Evolutionary conservation across 768 basidiomycete genomes (phyloP).

Genomic region (Terana coerulea): DNA sequence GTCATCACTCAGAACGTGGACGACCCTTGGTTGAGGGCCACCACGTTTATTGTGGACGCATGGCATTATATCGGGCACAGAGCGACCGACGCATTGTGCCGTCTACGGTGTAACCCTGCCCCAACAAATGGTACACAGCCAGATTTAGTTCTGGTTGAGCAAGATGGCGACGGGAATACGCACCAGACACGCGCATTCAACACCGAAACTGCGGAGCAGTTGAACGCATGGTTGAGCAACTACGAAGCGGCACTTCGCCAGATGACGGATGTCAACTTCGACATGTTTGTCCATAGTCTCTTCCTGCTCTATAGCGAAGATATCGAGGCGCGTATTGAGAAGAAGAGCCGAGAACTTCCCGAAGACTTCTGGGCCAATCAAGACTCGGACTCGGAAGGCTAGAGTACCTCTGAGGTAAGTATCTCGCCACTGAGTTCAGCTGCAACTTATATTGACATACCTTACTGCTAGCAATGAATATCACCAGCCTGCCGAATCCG

Average conservation of each 20-base stretch:
- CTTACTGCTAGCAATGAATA: too few species aligned
- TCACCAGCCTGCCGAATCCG: too few species aligned
- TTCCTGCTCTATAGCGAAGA: constrained; percentile 4
- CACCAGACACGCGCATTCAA: constrained; percentile 12
- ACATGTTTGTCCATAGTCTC: constrained; percentile 4
- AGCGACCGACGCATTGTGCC: constrained; percentile 5
- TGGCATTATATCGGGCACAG: constrained; percentile 8
- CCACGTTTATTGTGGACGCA: constrained; percentile 8
- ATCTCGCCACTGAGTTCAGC: too few species aligned
- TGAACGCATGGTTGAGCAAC: constrained; percentile 5
- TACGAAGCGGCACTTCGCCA: constrained; percentile 7
- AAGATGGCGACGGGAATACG: not conserved
- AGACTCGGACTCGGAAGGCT: too few species aligned
- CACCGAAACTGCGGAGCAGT: constrained; percentile 8
- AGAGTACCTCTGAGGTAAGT: too few species aligned
- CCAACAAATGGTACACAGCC: constrained; percentile 7
- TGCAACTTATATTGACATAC: too few species aligned
- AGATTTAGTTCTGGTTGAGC: constrained; percentile 1
- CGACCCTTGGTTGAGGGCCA: not conserved
- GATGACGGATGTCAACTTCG: constrained; percentile 10
- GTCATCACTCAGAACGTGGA: constrained; percentile 7
- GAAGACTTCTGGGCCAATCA: constrained; percentile 7
- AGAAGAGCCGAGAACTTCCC: not conserved
- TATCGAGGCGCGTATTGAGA: not conserved
- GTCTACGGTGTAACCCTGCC: constrained; percentile 7